A percentile compares a stretch with the other conserved stretches of the same genome.
Conservation (phyloP, 306 rosid genomes). For the Castanea mollissima region DNA sequence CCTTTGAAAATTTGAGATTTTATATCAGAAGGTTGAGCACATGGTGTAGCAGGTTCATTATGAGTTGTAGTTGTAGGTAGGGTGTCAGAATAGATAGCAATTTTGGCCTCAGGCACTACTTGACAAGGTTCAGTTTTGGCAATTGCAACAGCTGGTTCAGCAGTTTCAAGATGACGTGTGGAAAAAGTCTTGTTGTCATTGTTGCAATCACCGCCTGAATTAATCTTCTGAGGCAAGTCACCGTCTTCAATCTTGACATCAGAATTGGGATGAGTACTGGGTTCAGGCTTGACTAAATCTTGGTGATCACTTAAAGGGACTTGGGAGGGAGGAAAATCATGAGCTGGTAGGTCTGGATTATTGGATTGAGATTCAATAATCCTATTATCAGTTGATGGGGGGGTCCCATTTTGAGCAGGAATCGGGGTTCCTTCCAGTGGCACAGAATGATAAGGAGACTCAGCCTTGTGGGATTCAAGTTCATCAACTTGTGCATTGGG, state of each 20-base stretch:
- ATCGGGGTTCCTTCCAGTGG: constrained; percentile 22
- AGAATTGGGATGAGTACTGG: constrained; percentile 23
- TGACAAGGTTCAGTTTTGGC: constrained; percentile 53
- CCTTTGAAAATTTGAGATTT: constrained; percentile 34
- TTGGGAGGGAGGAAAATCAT: constrained; percentile 19
- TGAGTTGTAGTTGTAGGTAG: constrained; percentile 17
- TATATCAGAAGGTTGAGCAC: constrained; percentile 36
- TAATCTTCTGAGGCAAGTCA: constrained; percentile 25
- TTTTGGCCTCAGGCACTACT: constrained; percentile 32
- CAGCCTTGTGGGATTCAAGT: constrained; percentile 21
- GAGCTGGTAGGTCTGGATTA: constrained; percentile 22
- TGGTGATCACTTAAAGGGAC: constrained; percentile 33
- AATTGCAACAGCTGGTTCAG: constrained; percentile 18
- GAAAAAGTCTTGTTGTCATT: constrained; percentile 9
- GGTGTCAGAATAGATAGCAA: constrained; percentile 23
- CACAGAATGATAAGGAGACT: constrained; percentile 13
- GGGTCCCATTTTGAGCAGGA: constrained; percentile 26
- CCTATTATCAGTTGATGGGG: background rate
- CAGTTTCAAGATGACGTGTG: constrained; percentile 14
- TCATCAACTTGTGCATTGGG: constrained; percentile 17
- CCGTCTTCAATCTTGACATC: constrained; percentile 33
- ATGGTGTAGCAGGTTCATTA: constrained; percentile 22
- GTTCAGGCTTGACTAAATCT: constrained; percentile 31
- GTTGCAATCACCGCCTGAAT: constrained; percentile 19
- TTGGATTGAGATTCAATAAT: constrained; percentile 21